Evolutionary conservation across 441 rosid species (phyloP).

Genomic region (Pelargonium citronellum): DNA sequence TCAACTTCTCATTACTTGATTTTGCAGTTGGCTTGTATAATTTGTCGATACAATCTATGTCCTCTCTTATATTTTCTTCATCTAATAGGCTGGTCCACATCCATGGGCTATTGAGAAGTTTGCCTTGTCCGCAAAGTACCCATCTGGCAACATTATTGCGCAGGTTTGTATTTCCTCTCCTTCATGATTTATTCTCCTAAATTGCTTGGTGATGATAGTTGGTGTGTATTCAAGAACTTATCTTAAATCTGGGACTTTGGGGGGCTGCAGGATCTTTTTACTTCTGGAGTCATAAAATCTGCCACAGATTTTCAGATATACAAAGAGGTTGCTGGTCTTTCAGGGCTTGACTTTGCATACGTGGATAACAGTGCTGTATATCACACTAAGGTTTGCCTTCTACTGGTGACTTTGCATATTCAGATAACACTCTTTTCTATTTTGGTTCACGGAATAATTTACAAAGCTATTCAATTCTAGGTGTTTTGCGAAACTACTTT

Average conservation of each 20-base stretch:
- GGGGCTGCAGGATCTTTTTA: constrained; percentile 71
- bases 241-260: constrained; percentile 19
- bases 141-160: constrained; percentile 62
- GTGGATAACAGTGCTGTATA: constrained; percentile 77
- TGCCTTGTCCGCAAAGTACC: constrained; percentile 80
- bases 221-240: constrained; percentile 21
- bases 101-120: constrained; percentile 84
- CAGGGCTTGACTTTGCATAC: constrained; percentile 97
- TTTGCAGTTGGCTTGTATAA: constrained; percentile 11
- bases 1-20: background rate
- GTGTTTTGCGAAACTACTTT: background rate
- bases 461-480: background rate
- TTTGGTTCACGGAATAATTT: background rate
- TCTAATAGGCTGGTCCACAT: constrained; percentile 73
- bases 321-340: constrained; percentile 81
- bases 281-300: constrained; percentile 71
- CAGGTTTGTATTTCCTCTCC: constrained; percentile 45
- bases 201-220: constrained; percentile 14
- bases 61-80: constrained; percentile 19
- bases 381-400: constrained; percentile 73
- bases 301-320: constrained; percentile 93
- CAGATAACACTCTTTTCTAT: background rate
- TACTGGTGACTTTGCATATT: background rate
- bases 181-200: constrained; percentile 1
- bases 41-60: constrained; percentile 10